These are phyloP conservation scores for Geum urbanum DNA, from an alignment of 306 rosid genomes.

Conservation along the genomic window DNA sequence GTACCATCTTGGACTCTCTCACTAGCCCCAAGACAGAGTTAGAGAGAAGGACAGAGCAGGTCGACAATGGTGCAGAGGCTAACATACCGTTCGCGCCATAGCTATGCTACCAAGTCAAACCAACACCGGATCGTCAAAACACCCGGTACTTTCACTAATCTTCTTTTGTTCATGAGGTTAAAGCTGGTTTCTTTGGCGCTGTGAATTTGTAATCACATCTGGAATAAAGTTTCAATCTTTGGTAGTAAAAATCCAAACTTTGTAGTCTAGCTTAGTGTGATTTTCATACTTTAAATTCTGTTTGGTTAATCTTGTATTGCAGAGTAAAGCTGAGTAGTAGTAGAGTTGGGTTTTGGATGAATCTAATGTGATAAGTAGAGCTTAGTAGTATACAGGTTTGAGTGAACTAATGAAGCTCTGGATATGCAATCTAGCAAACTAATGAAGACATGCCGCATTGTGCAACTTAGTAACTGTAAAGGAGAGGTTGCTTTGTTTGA, in stretches of 20 bases:
- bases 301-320: neutral
- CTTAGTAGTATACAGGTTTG: neutral
- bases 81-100: constrained; percentile 21
- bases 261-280: neutral
- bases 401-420: neutral
- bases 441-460: neutral
- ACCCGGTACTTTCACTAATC: neutral
- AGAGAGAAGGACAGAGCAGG: neutral
- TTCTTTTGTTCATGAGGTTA: neutral
- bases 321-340: neutral
- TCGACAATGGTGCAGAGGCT: constrained; percentile 23
- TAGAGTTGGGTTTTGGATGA: neutral
- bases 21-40: neutral
- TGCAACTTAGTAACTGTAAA: neutral
- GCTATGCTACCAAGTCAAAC: constrained; percentile 26
- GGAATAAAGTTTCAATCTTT: neutral
- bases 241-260: neutral
- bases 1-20: neutral
- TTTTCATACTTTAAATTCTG: neutral
- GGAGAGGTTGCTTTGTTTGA: neutral
- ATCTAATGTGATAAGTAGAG: neutral
- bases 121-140: constrained; percentile 26
- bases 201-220: neutral
- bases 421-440: neutral
- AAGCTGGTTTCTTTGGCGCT: neutral